Base-by-base conservation (phyloP, 345 rosid genomes). In the Rhodamnia argentea region DNA sequence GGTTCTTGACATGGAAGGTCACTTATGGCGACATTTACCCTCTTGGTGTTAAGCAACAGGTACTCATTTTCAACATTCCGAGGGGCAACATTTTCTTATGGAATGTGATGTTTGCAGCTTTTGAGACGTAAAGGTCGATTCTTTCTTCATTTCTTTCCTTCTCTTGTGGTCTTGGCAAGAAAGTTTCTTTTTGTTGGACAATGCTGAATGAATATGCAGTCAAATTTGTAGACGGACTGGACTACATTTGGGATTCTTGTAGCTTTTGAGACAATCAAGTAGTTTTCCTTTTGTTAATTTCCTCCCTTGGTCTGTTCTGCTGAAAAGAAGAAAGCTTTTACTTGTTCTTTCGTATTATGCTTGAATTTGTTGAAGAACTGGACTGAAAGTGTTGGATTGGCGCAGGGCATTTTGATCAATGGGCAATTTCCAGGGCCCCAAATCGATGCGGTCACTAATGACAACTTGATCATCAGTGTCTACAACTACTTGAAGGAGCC, bases 11-110 rank as follows among this genome's bases (percentile, higher is more conserved):
- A 7, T 95, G 99, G 99, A 95, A 94, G 87, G 90, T 96, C 85
- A 94, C 99, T 44, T 94, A 96, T 64, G 99, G 99, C 22, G 91
- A 95, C 85, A 94, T 96, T 86, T 96, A 95, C 62, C 99, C 99
- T 53, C 98, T 96, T 53, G 99, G 99, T 10, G 96, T 95, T 86
- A 95, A 93, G 93, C 99, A 95, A 87, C 93, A 90, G 95, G 99
- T 96, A 87, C 29, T 83, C 29, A 5, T 83, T 37, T 40, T 84
- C 11, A 23, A 23, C 60, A 37, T 52, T 56, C 54, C n/a, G n/a
- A 52, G 37, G 55, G 20, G 20, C 13, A 2, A 59, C 27, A n/a
- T 13, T 54, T n/a, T 54, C 18, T 16, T 7, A 1, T 52, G 52
- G 50, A 57, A 3, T 2, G 70, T 42, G 51, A 42, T 27, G 62